A percentile compares a stretch with the other conserved stretches of the same genome.
Evolutionary conservation across 805 yeast genomes (phyloP).

Genomic region (Saturnispora serradocipensis): DNA sequence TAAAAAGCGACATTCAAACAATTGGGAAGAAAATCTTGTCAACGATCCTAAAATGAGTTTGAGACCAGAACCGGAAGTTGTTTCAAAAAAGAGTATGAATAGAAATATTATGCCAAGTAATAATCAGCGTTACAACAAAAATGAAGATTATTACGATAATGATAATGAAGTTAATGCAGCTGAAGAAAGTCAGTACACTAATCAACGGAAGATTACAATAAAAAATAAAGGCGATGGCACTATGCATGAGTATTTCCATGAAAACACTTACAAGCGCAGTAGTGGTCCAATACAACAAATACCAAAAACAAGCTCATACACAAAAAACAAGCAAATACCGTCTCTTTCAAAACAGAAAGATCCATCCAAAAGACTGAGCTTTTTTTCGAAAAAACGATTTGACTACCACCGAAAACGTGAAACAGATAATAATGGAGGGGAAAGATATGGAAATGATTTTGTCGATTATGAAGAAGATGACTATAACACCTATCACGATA

Average conservation of each 20-base stretch:
- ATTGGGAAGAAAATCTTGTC: background rate
- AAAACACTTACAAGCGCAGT: background rate
- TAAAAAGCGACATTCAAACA: background rate
- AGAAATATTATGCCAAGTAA: background rate
- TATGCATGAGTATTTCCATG: background rate
- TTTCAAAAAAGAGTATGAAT: background rate
- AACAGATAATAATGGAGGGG: background rate
- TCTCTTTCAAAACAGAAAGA: background rate
- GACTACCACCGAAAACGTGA: background rate
- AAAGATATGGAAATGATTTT: background rate
- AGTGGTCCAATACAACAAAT: background rate
- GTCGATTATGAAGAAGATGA: background rate
- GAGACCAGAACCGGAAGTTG: conserved; percentile 5
- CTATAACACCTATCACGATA: background rate
- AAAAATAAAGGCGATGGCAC: background rate
- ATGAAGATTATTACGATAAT: background rate
- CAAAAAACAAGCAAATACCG: background rate
- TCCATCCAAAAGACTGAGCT: background rate
- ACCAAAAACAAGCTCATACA: background rate
- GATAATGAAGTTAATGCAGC: background rate
- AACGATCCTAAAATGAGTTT: conserved; percentile 2
- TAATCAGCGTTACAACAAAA: background rate
- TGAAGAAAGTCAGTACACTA: background rate
- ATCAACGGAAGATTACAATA: background rate
- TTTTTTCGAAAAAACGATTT: background rate